A percentile compares a stretch with the other conserved stretches of the same genome.
These are phyloP conservation scores for Paxillus involutus DNA, from an alignment of 768 basidiomycete species.

Conservation along the genomic window DNA sequence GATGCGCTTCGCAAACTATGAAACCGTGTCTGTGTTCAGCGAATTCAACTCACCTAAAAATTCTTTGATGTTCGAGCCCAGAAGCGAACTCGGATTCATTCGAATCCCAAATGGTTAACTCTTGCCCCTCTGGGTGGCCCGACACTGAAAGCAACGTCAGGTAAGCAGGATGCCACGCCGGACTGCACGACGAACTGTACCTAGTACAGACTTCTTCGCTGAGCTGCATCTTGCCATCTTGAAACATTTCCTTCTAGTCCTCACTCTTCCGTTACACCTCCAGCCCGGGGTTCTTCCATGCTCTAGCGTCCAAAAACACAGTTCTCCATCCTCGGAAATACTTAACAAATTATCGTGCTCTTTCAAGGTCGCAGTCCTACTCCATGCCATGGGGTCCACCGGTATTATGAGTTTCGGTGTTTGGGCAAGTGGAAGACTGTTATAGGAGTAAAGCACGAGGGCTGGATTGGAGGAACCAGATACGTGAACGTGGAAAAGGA, in stretches of 20 bases:
- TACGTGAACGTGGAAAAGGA: conserved; percentile 57
- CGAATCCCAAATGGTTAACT: conserved; percentile 96
- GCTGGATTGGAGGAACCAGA: conserved; percentile 33
- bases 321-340: conserved; percentile 69
- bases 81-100: conserved; percentile 91
- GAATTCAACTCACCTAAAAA: conserved; percentile 50
- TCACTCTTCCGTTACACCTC: conserved; percentile 72
- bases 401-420: conserved; percentile 60
- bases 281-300: conserved; percentile 40
- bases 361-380: conserved; percentile 42
- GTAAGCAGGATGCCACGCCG: conserved; percentile 1
- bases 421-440: conserved; percentile 50
- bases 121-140: conserved; percentile 57
- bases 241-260: conserved; percentile 66
- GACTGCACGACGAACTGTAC: conserved; percentile 42
- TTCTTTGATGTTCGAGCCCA: conserved; percentile 74
- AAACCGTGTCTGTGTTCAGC: not conserved
- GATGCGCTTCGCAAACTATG: conserved; percentile 21
- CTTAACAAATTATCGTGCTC: conserved; percentile 78
- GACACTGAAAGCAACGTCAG: conserved; percentile 48
- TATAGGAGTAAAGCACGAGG: conserved; percentile 48
- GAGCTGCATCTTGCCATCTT: conserved; percentile 83
- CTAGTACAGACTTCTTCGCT: conserved; percentile 86
- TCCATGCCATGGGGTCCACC: conserved; percentile 90
- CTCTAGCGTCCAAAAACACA: conserved; percentile 86